A percentile compares a stretch with the other conserved stretches of the same genome.
Evolutionary conservation across 495 filamentous ascomycete genomes (phyloP).

Genomic region (Trichoderma virens): DNA sequence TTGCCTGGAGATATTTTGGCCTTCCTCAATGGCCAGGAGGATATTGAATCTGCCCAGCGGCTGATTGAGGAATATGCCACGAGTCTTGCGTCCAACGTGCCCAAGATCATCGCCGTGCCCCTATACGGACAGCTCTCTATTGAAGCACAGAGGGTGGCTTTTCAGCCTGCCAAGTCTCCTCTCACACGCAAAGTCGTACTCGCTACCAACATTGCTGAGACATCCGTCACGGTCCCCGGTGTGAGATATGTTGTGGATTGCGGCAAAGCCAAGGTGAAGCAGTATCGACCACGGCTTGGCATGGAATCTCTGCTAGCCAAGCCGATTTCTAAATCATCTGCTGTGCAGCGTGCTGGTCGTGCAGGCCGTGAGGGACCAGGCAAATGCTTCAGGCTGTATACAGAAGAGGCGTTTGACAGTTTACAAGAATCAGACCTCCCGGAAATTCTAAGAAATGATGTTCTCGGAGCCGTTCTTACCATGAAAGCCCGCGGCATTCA

Average conservation of each 20-base stretch:
- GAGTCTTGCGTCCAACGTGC: conserved; percentile 62
- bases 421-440: conserved; percentile 71
- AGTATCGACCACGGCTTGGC: conserved; percentile 75
- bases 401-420: conserved; percentile 63
- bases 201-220: conserved; percentile 95
- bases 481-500: conserved; percentile 90
- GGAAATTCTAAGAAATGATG: conserved; percentile 85
- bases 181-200: conserved; percentile 83
- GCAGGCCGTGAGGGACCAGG: conserved; percentile 89
- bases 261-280: conserved; percentile 89
- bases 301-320: conserved; percentile 89
- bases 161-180: conserved; percentile 62
- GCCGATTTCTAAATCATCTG: conserved; percentile 85
- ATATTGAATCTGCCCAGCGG: conserved; percentile 73
- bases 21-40: conserved; percentile 90
- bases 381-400: conserved; percentile 85
- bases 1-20: conserved; percentile 90
- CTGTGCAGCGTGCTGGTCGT: conserved; percentile 85
- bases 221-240: conserved; percentile 91
- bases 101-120: conserved; percentile 51
- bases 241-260: conserved; percentile 88
- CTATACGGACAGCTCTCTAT: conserved; percentile 50
- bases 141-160: conserved; percentile 75
- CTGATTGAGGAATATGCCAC: conserved; percentile 72
- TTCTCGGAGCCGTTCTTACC: conserved; percentile 76